Conservation (phyloP, 305 asterid genomes). For the Fraxinus albicans region DNA sequence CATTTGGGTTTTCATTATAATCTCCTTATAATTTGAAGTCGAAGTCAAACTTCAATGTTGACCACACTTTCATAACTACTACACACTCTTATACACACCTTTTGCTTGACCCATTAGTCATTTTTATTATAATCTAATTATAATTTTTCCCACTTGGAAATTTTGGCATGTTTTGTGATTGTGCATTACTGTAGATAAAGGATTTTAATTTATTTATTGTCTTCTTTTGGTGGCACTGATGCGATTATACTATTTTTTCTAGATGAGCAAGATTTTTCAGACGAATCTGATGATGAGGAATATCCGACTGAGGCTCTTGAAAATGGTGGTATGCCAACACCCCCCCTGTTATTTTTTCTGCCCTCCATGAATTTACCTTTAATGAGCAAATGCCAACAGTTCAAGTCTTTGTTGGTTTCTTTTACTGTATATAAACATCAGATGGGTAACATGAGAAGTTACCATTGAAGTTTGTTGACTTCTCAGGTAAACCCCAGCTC, state of each 20-base stretch:
- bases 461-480: background rate
- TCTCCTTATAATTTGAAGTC: too few relatives aligned
- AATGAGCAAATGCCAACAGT: background rate
- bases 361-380: background rate
- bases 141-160: too few relatives aligned
- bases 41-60: too few relatives aligned
- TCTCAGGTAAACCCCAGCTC: conserved; percentile 28
- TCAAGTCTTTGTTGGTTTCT: background rate
- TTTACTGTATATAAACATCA: background rate
- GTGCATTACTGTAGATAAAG: background rate
- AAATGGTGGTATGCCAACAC: conserved; percentile 28
- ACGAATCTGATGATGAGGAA: conserved; percentile 31
- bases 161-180: background rate
- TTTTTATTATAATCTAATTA: too few relatives aligned
- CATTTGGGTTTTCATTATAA: too few relatives aligned
- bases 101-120: too few relatives aligned
- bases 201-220: background rate
- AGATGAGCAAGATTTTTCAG: conserved; percentile 38
- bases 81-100: background rate
- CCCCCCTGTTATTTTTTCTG: background rate
- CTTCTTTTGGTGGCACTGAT: background rate
- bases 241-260: background rate
- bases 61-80: too few relatives aligned
- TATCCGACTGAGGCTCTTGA: conserved; percentile 22
- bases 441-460: background rate